Conservation (phyloP, 2,329 filamentous ascomycete species). For the Colletotrichum tropicicola region DNA sequence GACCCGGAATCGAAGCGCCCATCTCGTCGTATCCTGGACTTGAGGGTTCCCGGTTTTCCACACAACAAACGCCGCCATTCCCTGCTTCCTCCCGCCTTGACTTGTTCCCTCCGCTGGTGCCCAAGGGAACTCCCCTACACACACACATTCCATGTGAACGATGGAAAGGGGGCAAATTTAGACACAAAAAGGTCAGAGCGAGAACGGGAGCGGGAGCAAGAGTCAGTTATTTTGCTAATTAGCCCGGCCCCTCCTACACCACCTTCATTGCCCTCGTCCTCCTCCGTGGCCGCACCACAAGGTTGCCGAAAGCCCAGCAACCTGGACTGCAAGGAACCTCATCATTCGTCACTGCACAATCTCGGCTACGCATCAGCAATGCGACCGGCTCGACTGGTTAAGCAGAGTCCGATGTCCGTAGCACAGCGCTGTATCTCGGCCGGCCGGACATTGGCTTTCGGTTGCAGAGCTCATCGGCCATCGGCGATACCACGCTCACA, state of each 20-base stretch:
- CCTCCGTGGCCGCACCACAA: background rate
- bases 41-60: background rate
- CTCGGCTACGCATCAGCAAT: background rate
- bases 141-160: too few relatives aligned
- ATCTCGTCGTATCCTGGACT: constrained; percentile 3
- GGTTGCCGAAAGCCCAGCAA: background rate
- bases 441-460: background rate
- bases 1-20: constrained; percentile 9
- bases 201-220: too few relatives aligned
- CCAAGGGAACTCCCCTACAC: background rate
- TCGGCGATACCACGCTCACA: background rate
- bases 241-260: too few relatives aligned
- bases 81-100: background rate
- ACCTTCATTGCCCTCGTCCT: too few relatives aligned
- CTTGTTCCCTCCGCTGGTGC: background rate
- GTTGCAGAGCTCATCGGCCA: background rate
- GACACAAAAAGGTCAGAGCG: too few relatives aligned
- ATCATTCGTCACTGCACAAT: background rate
- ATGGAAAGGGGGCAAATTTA: too few relatives aligned
- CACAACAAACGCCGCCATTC: background rate
- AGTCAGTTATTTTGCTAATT: too few relatives aligned
- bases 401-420: background rate
- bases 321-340: background rate
- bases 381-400: background rate
- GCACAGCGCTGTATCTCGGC: background rate